Evolutionary conservation across 768 basidiomycete genomes (phyloP).

Genomic region (Naganishia kalamii): DNA sequence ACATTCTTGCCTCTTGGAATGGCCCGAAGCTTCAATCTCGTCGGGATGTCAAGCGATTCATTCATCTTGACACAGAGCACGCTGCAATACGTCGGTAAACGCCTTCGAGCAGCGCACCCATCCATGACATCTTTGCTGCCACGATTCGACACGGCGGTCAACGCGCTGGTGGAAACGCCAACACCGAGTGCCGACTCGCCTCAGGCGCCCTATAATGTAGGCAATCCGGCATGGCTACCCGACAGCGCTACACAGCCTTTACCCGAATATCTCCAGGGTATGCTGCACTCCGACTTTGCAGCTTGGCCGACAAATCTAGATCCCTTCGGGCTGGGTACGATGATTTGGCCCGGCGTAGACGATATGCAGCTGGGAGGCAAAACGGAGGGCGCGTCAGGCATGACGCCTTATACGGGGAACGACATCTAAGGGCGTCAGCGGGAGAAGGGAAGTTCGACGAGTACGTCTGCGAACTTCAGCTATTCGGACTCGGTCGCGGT

Average conservation of each 20-base stretch:
- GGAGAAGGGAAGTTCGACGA: no score
- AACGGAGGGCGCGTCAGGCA: neutral
- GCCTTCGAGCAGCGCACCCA: neutral
- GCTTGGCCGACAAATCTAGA: constrained; percentile 4
- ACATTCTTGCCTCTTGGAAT: constrained; percentile 8
- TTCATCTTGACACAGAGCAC: neutral
- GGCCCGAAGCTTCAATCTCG: neutral
- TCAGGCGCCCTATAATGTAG: neutral
- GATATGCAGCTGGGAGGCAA: neutral
- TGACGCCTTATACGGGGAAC: neutral
- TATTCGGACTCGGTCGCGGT: no score
- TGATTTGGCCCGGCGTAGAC: neutral
- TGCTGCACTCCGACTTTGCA: constrained; percentile 6
- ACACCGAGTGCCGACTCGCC: neutral
- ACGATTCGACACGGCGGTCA: constrained; percentile 9
- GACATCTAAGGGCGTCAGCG: neutral
- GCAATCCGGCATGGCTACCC: neutral
- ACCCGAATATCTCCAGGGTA: constrained; percentile 4
- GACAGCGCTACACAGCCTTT: neutral
- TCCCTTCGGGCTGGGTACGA: constrained; percentile 2
- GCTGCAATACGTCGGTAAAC: neutral
- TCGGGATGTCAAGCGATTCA: neutral
- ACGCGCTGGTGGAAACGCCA: neutral
- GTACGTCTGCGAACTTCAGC: no score
- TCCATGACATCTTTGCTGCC: neutral